phyloP scores from a whole-genome alignment of 495 filamentous ascomycete species.

The Penicillium egyptiacum region DNA sequence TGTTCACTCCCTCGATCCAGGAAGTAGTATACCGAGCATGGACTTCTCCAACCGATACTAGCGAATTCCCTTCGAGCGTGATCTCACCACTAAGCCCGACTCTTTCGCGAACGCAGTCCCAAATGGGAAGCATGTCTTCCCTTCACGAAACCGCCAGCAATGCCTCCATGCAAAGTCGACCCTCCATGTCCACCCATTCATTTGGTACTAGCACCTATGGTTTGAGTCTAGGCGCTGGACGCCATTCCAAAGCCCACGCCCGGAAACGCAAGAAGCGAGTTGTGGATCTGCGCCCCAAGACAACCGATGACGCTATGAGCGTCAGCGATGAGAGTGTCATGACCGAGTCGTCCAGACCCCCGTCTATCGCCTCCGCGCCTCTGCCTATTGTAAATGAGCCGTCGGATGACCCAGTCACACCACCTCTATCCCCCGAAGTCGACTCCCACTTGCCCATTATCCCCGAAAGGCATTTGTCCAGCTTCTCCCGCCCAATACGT shows the following conservation, averaged over 20 bases:
- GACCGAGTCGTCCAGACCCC: conserved; percentile 40
- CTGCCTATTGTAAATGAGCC: conserved; percentile 42
- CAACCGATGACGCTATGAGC: conserved; percentile 55
- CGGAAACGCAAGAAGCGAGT: conserved; percentile 91
- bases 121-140: conserved; percentile 58
- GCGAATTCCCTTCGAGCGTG: conserved; percentile 57
- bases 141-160: conserved; percentile 50
- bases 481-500: conserved; percentile 31
- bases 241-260: conserved; percentile 63
- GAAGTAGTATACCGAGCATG: conserved; percentile 90
- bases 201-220: conserved; percentile 53
- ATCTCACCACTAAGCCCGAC: conserved; percentile 52
- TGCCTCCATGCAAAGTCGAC: conserved; percentile 39
- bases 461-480: conserved; percentile 41
- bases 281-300: conserved; percentile 76
- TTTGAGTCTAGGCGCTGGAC: conserved; percentile 61
- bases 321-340: conserved; percentile 51
- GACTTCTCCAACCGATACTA: conserved; percentile 75
- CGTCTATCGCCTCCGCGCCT: conserved; percentile 46
- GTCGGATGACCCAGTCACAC: conserved; percentile 48
- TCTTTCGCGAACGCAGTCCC: conserved; percentile 61
- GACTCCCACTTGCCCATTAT: conserved; percentile 38
- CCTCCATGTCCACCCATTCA: conserved; percentile 34
- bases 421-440: conserved; percentile 38
- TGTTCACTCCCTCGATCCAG: conserved; percentile 79